Evolutionary conservation across 2,329 filamentous ascomycete genomes (phyloP), one percentile per base, ranked within the genome.

Genomic region (Pseudogymnoascus verrucosus): DNA sequence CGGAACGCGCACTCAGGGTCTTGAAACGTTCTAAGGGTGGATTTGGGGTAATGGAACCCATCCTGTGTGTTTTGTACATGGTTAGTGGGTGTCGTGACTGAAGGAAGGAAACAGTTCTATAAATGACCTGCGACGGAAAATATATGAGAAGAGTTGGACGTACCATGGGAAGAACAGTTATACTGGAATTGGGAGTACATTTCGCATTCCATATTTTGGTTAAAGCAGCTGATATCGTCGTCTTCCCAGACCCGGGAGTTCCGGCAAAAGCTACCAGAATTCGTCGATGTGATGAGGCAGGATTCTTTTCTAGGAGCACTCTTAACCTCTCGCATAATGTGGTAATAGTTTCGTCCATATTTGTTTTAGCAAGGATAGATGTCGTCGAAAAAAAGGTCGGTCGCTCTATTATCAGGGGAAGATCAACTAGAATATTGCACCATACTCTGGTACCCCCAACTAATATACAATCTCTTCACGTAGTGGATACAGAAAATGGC

Each of bases 201-300:
- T 65, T 47, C 5, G 60, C 40, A 6, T 62, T 62, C 34, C 71
- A 63, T 5, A 54, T 62, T 19, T 67, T 64, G 0, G 70, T 62
- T n/a, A 74, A 61, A 16, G 67, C 68, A 10, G 62, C 63, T 10
- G 69, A 67, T 16, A 73, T 68, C 2, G 71, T 73, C 4, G 70
- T 68, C 63, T 73, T 73, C 31, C 71, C 71, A 6, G 70, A 75
- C 12, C 74, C 74, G 4, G 73, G 74, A 5, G 72, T 70, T 5
- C 74, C 73, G 31, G 73, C 71, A 23, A 75, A 67, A 2, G 69
- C 69, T 60, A 75, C 70, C 4, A 74, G 63, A 14, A 73, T 63
- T 5, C 71, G 70, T 47, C 64, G 51, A 47, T 65, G 68, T 10
- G 57, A 40, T 28, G 39, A 40, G n/a, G 63, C 23, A 21, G 62